Conservation (phyloP, 2,329 filamentous ascomycete species). For the Talaromyces amestolkiae region DNA sequence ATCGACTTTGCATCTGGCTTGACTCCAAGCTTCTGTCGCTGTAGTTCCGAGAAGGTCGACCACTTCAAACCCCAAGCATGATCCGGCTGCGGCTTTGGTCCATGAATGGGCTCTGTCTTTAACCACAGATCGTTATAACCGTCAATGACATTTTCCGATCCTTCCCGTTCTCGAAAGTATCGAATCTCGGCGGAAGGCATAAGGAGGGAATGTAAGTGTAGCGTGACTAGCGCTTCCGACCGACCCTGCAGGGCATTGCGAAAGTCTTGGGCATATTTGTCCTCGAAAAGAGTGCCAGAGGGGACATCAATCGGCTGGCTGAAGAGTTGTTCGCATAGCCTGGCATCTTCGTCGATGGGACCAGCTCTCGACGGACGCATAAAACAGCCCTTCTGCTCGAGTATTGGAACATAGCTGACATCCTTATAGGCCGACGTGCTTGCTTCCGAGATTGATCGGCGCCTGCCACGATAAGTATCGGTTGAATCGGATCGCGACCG, state of each 20-base stretch:
- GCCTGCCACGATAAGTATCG: too few species aligned
- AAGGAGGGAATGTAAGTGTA: not conserved
- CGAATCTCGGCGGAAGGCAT: not conserved
- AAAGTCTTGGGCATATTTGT: not conserved
- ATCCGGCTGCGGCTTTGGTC: conserved; percentile 12
- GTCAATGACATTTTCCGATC: conserved; percentile 1
- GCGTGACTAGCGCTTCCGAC: not conserved
- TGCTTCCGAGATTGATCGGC: not conserved
- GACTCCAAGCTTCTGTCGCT: not conserved
- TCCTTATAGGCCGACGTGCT: not conserved
- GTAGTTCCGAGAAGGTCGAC: not conserved
- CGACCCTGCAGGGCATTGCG: not conserved
- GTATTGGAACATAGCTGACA: not conserved
- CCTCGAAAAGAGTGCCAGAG: not conserved
- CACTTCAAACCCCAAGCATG: not conserved
- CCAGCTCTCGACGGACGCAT: not conserved
- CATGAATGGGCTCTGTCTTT: conserved; percentile 12
- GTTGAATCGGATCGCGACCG: not conserved
- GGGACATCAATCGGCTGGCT: not conserved
- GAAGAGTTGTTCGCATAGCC: not conserved
- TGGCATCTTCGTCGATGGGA: not conserved
- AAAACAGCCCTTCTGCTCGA: not conserved
- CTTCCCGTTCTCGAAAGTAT: not conserved
- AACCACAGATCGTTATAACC: conserved; percentile 16
- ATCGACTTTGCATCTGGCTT: not conserved